Percentiles rank a stretch among this genome's conserved stretches.
These are phyloP conservation scores for Saccharomyces hybrid DNA, from an alignment of 1,139 yeast species.

Conservation along the genomic window DNA sequence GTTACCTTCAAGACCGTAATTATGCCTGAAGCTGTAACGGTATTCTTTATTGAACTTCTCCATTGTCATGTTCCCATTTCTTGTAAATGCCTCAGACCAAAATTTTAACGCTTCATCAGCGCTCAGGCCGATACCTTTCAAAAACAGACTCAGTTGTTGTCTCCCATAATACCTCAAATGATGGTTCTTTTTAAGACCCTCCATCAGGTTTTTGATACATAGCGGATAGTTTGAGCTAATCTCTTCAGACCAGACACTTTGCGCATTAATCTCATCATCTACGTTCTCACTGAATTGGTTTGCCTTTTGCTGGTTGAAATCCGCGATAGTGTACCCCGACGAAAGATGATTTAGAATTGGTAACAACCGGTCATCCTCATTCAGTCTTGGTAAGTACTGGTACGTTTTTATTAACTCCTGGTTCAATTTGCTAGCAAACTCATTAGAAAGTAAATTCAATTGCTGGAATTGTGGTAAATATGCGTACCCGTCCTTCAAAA, in stretches of 20 bases:
- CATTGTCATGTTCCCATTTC: constrained; percentile 45
- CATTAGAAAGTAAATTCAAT: constrained; percentile 56
- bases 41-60: constrained; percentile 86
- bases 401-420: constrained; percentile 59
- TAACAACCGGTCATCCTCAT: constrained; percentile 82
- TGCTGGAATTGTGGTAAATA: constrained; percentile 82
- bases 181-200: constrained; percentile 48
- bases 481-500: constrained; percentile 61
- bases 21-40: constrained; percentile 77
- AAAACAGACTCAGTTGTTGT: constrained; percentile 73
- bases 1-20: constrained; percentile 87
- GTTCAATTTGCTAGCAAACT: constrained; percentile 51
- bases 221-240: constrained; percentile 68
- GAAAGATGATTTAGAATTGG: constrained; percentile 79
- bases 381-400: constrained; percentile 73
- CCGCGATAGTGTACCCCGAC: constrained; percentile 58
- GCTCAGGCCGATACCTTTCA: constrained; percentile 81
- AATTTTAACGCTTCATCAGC: constrained; percentile 84
- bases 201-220: constrained; percentile 68
- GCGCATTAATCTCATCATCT: constrained; percentile 49
- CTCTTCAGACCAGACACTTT: constrained; percentile 48
- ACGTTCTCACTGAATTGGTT: constrained; percentile 33
- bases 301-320: constrained; percentile 35
- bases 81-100: constrained; percentile 67
- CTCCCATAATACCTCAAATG: constrained; percentile 82